A percentile compares a stretch with the other conserved stretches of the same genome.
phyloP scores from a whole-genome alignment of 441 rosid genomes.

The Euphorbia celastroides region DNA sequence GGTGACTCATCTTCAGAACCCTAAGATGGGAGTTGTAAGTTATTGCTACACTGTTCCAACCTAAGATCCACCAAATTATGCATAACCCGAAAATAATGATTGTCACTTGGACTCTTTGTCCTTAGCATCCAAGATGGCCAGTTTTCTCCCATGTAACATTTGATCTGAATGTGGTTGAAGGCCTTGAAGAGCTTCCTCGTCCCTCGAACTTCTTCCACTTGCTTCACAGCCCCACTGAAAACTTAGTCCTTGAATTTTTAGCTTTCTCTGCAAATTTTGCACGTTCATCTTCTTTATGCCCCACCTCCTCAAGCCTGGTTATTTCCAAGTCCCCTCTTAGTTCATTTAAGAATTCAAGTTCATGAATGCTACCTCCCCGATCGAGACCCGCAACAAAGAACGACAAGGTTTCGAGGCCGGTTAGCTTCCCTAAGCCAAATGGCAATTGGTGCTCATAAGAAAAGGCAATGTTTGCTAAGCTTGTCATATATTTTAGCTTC shows the following conservation, averaged over 20 bases:
- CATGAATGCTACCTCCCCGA: slow-evolving; percentile 2
- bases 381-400: slow-evolving; percentile 15
- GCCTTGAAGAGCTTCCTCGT: neutral
- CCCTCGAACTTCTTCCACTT: slow-evolving; percentile 22
- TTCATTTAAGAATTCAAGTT: neutral
- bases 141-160: no score
- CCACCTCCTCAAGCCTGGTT: neutral
- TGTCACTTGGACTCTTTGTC: no score
- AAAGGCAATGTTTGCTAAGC: slow-evolving; percentile 13
- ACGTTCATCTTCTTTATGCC: neutral
- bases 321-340: neutral
- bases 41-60: slow-evolving; percentile 2
- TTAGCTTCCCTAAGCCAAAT: slow-evolving; percentile 2
- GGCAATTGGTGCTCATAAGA: no score
- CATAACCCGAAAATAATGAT: no score
- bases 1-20: no score
- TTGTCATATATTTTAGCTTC: slow-evolving; percentile 13
- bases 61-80: slow-evolving; percentile 4
- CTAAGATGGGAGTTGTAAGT: slow-evolving; percentile 17
- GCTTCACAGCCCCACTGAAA: slow-evolving; percentile 6
- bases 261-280: neutral
- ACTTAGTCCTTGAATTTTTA: neutral
- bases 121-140: no score
- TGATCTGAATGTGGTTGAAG: slow-evolving; percentile 9
- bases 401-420: slow-evolving; percentile 10